A percentile compares a stretch with the other conserved stretches of the same genome.
Evolutionary conservation across 2,329 filamentous ascomycete genomes (phyloP).

Genomic region (Aspergillus neotritici): DNA sequence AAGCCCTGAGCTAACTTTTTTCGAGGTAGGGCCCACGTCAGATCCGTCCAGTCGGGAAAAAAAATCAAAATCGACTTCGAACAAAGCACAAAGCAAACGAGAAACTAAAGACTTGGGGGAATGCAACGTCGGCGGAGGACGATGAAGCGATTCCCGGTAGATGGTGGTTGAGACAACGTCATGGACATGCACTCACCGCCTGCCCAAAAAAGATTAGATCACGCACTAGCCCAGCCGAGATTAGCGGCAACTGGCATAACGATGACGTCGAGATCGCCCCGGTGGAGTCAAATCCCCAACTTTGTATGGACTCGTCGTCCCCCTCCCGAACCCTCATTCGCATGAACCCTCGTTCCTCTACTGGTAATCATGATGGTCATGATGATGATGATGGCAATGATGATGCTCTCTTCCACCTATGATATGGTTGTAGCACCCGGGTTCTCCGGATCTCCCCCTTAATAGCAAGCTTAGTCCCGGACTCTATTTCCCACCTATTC

Average conservation of each 20-base stretch:
- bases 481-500: too few relatives aligned
- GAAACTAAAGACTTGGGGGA: constrained; percentile 11
- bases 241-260: constrained; percentile 20
- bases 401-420: constrained; percentile 1
- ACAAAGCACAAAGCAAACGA: constrained; percentile 6
- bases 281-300: not conserved
- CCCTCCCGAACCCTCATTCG: constrained; percentile 4
- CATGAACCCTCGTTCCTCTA: constrained; percentile 1
- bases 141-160: constrained; percentile 3
- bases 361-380: constrained; percentile 11
- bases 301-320: too few relatives aligned
- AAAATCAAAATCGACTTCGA: constrained; percentile 19
- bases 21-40: too few relatives aligned
- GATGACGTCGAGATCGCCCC: constrained; percentile 32
- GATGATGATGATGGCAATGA: constrained; percentile 25
- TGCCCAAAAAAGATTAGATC: constrained; percentile 17
- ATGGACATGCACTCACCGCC: constrained; percentile 20
- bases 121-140: constrained; percentile 25
- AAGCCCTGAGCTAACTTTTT: too few relatives aligned
- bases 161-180: constrained; percentile 23
- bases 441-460: constrained; percentile 17
- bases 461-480: constrained; percentile 7
- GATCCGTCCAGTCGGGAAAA: too few relatives aligned
- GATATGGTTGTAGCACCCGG: constrained; percentile 11
- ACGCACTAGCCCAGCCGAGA: constrained; percentile 18